Conservation (phyloP, 208 protist genomes). For the Acanthamoeba healyi region DNA sequence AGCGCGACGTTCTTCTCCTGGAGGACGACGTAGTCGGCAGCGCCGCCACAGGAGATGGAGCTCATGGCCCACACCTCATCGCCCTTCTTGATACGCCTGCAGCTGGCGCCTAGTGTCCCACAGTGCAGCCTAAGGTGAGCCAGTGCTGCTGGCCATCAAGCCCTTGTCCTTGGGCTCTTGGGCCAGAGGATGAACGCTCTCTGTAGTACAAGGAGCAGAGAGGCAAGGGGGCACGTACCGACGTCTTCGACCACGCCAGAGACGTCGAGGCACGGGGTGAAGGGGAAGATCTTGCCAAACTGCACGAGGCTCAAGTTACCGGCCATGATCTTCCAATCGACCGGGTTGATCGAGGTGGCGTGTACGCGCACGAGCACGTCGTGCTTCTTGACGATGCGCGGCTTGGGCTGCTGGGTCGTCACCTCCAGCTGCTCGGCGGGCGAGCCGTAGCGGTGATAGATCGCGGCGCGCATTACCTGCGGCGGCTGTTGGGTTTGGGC, state of each 20-base stretch:
- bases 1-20: slow-evolving; percentile 7
- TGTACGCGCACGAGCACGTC: slow-evolving; percentile 27
- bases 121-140: too few species aligned
- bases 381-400: background rate
- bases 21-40: slow-evolving; percentile 2
- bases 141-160: too few species aligned
- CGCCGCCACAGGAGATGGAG: background rate
- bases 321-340: slow-evolving; percentile 21
- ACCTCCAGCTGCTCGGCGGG: background rate
- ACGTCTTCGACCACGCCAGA: slow-evolving; percentile 22
- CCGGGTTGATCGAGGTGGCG: slow-evolving; percentile 10
- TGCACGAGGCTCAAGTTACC: background rate
- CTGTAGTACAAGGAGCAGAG: background rate
- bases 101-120: background rate
- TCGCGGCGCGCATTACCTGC: background rate
- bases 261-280: background rate
- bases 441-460: slow-evolving; percentile 9
- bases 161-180: too few species aligned
- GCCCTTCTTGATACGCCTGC: slow-evolving; percentile 27
- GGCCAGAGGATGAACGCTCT: too few species aligned
- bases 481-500: too few species aligned
- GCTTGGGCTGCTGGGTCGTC: background rate
- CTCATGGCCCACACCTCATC: slow-evolving; percentile 31
- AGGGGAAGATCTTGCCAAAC: slow-evolving; percentile 17
- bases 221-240: background rate